Conservation (phyloP, 257 asterid genomes). For the Oldenlandia corymbosa region DNA sequence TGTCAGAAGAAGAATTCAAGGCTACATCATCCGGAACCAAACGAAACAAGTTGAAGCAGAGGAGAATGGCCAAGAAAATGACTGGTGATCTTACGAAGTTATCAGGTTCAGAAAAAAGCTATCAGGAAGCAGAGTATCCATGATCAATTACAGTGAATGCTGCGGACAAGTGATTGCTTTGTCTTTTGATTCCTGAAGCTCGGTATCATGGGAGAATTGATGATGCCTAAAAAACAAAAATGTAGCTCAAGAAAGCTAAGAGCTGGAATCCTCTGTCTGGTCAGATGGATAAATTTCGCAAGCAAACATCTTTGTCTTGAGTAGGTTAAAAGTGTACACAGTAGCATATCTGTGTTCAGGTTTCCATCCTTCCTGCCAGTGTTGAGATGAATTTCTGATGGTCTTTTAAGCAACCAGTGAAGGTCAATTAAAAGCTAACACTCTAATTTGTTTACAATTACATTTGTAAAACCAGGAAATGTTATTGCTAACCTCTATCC, state of each 20-base stretch:
- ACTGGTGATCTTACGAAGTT: slow-evolving; percentile 18
- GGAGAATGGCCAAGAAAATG: slow-evolving; percentile 55
- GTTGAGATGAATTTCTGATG: no score
- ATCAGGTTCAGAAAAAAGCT: slow-evolving; percentile 13
- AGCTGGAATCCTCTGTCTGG: background rate
- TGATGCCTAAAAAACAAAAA: background rate
- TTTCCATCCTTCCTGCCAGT: background rate
- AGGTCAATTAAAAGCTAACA: background rate
- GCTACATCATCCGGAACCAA: slow-evolving; percentile 25
- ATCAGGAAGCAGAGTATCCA: background rate
- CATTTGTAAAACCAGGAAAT: no score
- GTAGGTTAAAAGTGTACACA: background rate
- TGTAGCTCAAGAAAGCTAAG: background rate
- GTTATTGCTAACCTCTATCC: no score
- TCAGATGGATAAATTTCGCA: background rate
- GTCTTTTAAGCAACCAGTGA: background rate
- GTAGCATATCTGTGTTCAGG: background rate
- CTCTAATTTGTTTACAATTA: no score
- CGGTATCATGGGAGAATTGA: background rate
- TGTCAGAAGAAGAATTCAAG: slow-evolving; percentile 16
- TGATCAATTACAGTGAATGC: background rate
- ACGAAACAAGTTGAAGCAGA: slow-evolving; percentile 41
- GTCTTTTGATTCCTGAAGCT: background rate
- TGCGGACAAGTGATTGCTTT: background rate
- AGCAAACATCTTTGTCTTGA: background rate